phyloP scores from a whole-genome alignment of 2,329 filamentous ascomycete species.

The Penicillium psychrosexuale region DNA sequence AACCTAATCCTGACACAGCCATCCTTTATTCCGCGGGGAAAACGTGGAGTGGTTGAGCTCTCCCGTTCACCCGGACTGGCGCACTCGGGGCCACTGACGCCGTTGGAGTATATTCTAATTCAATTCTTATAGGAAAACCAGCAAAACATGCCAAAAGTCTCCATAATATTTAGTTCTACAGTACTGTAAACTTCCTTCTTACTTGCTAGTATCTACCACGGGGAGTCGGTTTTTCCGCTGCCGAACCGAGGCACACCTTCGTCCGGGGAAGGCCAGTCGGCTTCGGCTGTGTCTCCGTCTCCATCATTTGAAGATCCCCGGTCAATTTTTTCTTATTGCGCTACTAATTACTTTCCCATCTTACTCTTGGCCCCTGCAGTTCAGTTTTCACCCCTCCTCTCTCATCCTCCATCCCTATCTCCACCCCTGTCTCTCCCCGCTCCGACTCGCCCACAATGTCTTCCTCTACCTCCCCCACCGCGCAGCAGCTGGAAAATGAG shows the following conservation, averaged over 20 bases:
- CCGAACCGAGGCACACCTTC: conserved; percentile 22
- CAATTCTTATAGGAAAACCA: too few species aligned
- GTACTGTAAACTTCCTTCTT: too few species aligned
- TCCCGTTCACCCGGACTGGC: conserved; percentile 22
- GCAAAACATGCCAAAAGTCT: background rate
- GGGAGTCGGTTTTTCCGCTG: conserved; percentile 19
- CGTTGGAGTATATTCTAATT: background rate
- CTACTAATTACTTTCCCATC: conserved; percentile 1
- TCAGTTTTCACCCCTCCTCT: background rate
- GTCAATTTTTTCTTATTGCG: background rate
- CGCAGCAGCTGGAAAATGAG: conserved; percentile 31
- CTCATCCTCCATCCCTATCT: background rate
- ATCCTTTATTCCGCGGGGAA: conserved; percentile 22
- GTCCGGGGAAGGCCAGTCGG: conserved; percentile 23
- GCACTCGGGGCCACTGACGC: conserved; percentile 12
- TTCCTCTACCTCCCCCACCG: conserved; percentile 27
- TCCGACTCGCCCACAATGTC: conserved; percentile 26
- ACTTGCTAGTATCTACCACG: background rate
- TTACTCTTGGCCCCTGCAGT: background rate
- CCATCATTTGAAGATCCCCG: conserved; percentile 7
- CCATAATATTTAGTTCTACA: background rate
- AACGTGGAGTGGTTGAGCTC: conserved; percentile 12
- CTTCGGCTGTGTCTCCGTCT: conserved; percentile 18
- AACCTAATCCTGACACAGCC: background rate
- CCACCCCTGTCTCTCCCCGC: conserved; percentile 1